Evolutionary conservation across 1,139 yeast species (phyloP).

Genomic region (Kazachstania sp.): DNA sequence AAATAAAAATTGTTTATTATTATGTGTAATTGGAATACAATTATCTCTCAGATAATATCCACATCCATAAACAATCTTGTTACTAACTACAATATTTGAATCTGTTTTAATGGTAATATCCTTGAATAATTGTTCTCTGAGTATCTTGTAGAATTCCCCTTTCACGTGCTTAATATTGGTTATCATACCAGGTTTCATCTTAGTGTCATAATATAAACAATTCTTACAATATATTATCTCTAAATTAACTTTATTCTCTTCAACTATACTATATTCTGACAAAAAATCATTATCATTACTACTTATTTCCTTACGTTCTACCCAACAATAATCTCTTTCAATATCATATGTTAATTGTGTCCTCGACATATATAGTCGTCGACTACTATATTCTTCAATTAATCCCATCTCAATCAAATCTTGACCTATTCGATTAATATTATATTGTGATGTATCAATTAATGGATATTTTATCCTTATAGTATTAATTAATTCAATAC

Average conservation of each 20-base stretch:
- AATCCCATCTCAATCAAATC: slow-evolving; percentile 9
- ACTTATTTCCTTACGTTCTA: neutral
- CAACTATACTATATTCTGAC: slow-evolving; percentile 12
- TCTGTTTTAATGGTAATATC: no score
- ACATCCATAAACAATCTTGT: no score
- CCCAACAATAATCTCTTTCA: slow-evolving; percentile 11
- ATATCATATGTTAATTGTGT: slow-evolving; percentile 4
- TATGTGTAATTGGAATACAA: slow-evolving; percentile 6
- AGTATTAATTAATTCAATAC: slow-evolving; percentile 11
- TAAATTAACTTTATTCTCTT: slow-evolving; percentile 9
- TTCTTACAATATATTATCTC: slow-evolving; percentile 10
- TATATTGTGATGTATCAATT: slow-evolving; percentile 17
- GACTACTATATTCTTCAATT: slow-evolving; percentile 10
- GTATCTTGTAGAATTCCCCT: neutral
- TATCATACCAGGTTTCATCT: neutral
- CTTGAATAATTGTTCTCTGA: no score
- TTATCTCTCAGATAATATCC: slow-evolving; percentile 3
- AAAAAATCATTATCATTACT: slow-evolving; percentile 1
- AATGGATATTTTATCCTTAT: slow-evolving; percentile 9
- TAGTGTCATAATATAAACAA: slow-evolving; percentile 5
- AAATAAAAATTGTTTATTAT: slow-evolving; percentile 7
- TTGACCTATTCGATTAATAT: slow-evolving; percentile 20
- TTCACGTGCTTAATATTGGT: neutral
- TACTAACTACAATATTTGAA: no score
- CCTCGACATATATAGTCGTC: neutral